phyloP scores from a whole-genome alignment of 2,329 filamentous ascomycete species.

The Hypoxylon sp. region DNA sequence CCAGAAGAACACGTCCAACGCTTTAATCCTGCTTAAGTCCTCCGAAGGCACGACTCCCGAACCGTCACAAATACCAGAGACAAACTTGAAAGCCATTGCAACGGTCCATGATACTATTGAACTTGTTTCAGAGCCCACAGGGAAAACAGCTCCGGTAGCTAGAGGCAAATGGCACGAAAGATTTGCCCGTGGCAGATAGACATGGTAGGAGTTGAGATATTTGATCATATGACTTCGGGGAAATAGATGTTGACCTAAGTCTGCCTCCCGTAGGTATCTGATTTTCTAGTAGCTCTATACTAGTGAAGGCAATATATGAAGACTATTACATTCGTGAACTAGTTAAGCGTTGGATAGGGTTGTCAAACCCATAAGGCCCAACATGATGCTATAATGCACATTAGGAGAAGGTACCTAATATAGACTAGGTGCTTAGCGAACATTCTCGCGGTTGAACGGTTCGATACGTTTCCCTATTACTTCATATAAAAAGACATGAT shows the following conservation, averaged over 20 bases:
- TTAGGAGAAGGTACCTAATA: not conserved
- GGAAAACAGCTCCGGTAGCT: constrained; percentile 52
- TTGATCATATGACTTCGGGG: not conserved
- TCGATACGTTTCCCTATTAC: not conserved
- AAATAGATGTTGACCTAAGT: not conserved
- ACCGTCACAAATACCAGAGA: constrained; percentile 50
- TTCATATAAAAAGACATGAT: not conserved
- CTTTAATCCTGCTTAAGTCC: constrained; percentile 69
- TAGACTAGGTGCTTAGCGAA: not conserved
- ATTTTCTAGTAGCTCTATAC: not conserved
- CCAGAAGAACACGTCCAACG: constrained; percentile 78
- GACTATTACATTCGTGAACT: not conserved
- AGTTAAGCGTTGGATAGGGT: not conserved
- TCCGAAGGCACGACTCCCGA: constrained; percentile 37
- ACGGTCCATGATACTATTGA: constrained; percentile 75
- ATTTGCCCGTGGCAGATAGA: constrained; percentile 63
- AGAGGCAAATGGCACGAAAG: constrained; percentile 74
- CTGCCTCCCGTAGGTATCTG: not conserved
- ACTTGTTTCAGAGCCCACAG: constrained; percentile 63
- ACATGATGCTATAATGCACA: not conserved
- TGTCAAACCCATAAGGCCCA: not conserved
- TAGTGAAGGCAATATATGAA: not conserved
- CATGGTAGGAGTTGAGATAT: not conserved
- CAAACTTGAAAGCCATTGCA: constrained; percentile 65
- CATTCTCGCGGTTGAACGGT: not conserved